Evolutionary conservation across 352 stramenopile species (phyloP).

Genomic region (Blastocystis sp.): DNA sequence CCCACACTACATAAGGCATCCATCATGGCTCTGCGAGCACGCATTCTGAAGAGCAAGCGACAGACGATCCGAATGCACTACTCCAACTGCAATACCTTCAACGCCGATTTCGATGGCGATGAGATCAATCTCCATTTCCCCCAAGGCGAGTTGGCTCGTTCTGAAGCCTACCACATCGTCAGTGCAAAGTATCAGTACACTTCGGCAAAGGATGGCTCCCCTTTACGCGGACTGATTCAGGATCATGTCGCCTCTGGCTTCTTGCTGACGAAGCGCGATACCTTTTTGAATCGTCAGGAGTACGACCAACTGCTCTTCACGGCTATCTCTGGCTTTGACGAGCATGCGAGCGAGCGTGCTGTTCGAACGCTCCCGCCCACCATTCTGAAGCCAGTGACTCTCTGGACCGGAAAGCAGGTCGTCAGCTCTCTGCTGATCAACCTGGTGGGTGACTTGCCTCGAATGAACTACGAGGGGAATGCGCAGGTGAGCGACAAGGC

Average conservation of each 20-base stretch:
- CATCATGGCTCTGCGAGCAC: constrained; percentile 98
- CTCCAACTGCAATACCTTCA: constrained; percentile 99
- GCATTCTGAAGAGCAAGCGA: constrained; percentile 86
- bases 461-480: constrained; percentile 73
- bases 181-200: constrained; percentile 94
- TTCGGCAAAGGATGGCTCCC: constrained; percentile 91
- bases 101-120: constrained; percentile 99
- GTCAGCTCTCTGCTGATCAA: constrained; percentile 64
- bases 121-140: constrained; percentile 99
- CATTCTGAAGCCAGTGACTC: constrained; percentile 87
- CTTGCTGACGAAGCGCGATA: constrained; percentile 94
- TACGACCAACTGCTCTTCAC: constrained; percentile 95
- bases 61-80: constrained; percentile 99
- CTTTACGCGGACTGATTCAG: constrained; percentile 95
- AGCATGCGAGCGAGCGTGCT: constrained; percentile 78
- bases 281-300: constrained; percentile 93
- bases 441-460: constrained; percentile 59
- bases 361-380: constrained; percentile 90
- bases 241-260: constrained; percentile 91
- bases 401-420: constrained; percentile 99
- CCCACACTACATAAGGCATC: constrained; percentile 99
- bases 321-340: constrained; percentile 85
- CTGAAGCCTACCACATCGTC: constrained; percentile 93
- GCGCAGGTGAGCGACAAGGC: constrained; percentile 88
- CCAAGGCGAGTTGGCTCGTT: constrained; percentile 86